These are phyloP conservation scores for Ambrosia trifida DNA, from an alignment of 129 eudicot genomes.

Conservation along the genomic window DNA sequence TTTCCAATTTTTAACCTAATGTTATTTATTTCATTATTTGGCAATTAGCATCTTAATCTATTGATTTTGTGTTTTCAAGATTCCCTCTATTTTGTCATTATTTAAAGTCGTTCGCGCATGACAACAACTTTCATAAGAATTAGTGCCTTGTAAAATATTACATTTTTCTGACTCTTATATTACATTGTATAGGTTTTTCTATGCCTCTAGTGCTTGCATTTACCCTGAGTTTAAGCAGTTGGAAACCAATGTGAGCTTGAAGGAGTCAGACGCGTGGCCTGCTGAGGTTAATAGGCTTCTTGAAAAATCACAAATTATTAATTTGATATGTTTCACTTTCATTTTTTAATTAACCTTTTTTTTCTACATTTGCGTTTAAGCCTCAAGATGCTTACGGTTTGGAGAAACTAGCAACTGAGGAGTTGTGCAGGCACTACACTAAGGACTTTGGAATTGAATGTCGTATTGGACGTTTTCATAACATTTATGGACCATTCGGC, in stretches of 20 bases:
- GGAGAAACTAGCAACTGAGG: conserved; percentile 95
- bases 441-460: conserved; percentile 97
- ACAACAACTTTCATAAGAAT: background rate
- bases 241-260: conserved; percentile 98
- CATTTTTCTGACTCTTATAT: conserved; percentile 20
- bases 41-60: background rate
- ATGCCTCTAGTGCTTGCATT: conserved; percentile 98
- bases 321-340: background rate
- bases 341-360: background rate
- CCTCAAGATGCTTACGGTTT: conserved; percentile 99
- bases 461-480: conserved; percentile 94
- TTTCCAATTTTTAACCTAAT: background rate
- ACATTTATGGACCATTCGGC: conserved; percentile 94
- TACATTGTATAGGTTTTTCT: conserved; percentile 66
- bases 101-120: background rate
- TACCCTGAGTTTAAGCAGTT: conserved; percentile 97
- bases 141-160: background rate
- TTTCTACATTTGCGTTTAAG: conserved; percentile 36
- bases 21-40: background rate
- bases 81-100: background rate
- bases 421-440: conserved; percentile 93
- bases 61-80: background rate
- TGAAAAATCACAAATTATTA: background rate
- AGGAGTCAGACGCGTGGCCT: conserved; percentile 99
- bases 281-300: conserved; percentile 69